These are phyloP conservation scores for Pseudocercospora fijiensis DNA, from an alignment of 2,329 filamentous ascomycete genomes.

Conservation along the genomic window DNA sequence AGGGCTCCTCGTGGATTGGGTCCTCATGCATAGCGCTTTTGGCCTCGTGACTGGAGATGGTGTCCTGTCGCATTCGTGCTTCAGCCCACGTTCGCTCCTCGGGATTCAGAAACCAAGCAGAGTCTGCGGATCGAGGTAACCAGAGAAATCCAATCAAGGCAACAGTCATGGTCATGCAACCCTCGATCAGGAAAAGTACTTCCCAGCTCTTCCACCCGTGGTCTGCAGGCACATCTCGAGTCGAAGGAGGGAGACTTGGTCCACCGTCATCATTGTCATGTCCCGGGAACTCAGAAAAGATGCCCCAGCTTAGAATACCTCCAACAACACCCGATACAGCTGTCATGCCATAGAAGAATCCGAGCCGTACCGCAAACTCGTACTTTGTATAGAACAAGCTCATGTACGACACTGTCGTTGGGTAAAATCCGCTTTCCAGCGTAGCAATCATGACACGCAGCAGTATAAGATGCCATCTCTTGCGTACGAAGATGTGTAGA, in stretches of 20 bases:
- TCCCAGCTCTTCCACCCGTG: slow-evolving; percentile 51
- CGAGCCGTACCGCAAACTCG: slow-evolving; percentile 56
- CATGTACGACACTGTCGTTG: slow-evolving; percentile 59
- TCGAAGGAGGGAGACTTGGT: slow-evolving; percentile 14
- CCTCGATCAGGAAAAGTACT: slow-evolving; percentile 53
- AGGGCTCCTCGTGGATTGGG: background rate
- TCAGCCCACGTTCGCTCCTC: slow-evolving; percentile 51
- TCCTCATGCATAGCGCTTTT: slow-evolving; percentile 6
- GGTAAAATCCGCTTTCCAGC: slow-evolving; percentile 59
- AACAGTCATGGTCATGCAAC: slow-evolving; percentile 47
- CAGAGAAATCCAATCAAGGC: slow-evolving; percentile 52
- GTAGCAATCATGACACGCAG: slow-evolving; percentile 49
- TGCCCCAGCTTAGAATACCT: slow-evolving; percentile 53
- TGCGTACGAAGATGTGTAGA: slow-evolving; percentile 48
- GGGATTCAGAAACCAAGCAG: slow-evolving; percentile 53
- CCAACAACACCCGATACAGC: slow-evolving; percentile 58
- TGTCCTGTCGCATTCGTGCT: slow-evolving; percentile 43
- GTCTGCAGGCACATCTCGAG: slow-evolving; percentile 1
- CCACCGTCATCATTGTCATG: slow-evolving; percentile 14
- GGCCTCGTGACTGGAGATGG: slow-evolving; percentile 11
- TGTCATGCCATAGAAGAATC: slow-evolving; percentile 58
- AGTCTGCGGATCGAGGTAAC: slow-evolving; percentile 51
- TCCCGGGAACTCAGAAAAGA: slow-evolving; percentile 47
- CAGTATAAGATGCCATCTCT: slow-evolving; percentile 49
- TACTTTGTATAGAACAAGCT: slow-evolving; percentile 59